Evolutionary conservation across 257 asterid genomes (phyloP).

Genomic region (Przewalskia tangutica): DNA sequence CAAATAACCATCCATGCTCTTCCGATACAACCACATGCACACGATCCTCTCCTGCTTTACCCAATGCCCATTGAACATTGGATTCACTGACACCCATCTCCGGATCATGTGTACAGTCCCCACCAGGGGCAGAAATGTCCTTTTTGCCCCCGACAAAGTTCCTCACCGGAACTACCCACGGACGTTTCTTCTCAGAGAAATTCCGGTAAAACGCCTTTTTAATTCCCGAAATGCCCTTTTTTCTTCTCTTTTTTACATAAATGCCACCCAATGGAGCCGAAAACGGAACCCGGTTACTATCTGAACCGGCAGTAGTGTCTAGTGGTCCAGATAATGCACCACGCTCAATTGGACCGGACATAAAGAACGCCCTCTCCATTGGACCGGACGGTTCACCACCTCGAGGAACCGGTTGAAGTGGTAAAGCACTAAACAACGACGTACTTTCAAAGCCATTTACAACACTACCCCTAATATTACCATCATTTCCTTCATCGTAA

Average conservation of each 20-base stretch:
- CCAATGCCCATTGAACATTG: constrained; percentile 89
- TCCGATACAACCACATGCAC: constrained; percentile 96
- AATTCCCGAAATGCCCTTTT: constrained; percentile 63
- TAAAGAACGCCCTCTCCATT: constrained; percentile 72
- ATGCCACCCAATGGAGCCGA: constrained; percentile 83
- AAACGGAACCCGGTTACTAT: constrained; percentile 47
- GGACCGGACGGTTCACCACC: constrained; percentile 65
- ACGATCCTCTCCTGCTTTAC: constrained; percentile 97
- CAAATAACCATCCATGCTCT: constrained; percentile 90
- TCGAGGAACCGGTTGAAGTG: constrained; percentile 84
- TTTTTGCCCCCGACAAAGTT: constrained; percentile 58
- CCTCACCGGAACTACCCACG: constrained; percentile 70
- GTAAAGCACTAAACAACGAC: constrained; percentile 77
- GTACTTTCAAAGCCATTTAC: constrained; percentile 86
- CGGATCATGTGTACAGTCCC: constrained; percentile 33
- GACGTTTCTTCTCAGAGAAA: constrained; percentile 46
- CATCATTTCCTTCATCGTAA: constrained; percentile 36
- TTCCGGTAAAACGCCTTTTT: constrained; percentile 67
- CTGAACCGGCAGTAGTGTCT: constrained; percentile 28
- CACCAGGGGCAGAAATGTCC: constrained; percentile 23
- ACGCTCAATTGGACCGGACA: constrained; percentile 95
- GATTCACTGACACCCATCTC: constrained; percentile 31
- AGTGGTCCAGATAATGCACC: constrained; percentile 93
- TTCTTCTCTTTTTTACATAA: constrained; percentile 62
- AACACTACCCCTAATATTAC: constrained; percentile 24